Base-by-base conservation (phyloP, 2,329 filamentous ascomycete genomes). In the Neopestalotiopsis rosae region DNA sequence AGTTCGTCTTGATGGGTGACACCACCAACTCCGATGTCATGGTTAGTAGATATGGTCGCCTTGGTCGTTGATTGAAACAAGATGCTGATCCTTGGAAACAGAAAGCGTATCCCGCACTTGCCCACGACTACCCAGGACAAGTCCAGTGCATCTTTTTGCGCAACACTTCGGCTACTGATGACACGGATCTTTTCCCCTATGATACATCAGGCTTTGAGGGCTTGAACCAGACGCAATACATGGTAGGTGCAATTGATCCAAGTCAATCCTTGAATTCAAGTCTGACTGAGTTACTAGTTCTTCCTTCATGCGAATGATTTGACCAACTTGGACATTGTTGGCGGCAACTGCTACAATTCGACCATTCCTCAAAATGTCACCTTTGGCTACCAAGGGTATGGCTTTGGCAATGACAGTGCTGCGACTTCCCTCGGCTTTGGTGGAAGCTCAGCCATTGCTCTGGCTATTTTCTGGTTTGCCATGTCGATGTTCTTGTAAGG, bases 11-110 rank as follows among this genome's bases (percentile, higher is more conserved):
- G 10, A 82, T 95, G 2, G 93, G 90, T 40, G 93, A 95, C 76
- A 95, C 92, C 0, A 90, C 88, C 69, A 95, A 95, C 81, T 87
- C 86, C 40, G 92, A 95, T 75, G 88, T 94, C 56, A 94, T 95
- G 92, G 64, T 66, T n/a, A 65, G 42, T 49, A 38, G 34, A 20
- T 42, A 5, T 42, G 14, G 2, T 40, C 6, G 7, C 13, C 3
- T 17, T 56, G 49, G 12, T 12, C 5, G 30, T 13, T 20, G 30
- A 42, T 38, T 52, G 14, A 28, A n/a, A 24, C 5, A 4, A 49
- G 10, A 38, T 65, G 20, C 40, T 65, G 49, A 65, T 40, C 34
- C n/a, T 45, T 38, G 34, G 5, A 5, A 13, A 66, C 28, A 66
- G 64, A 87, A 82, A 66, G 90, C 84, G 63, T 89, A 88, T 72